Percentiles rank a stretch among this genome's conserved stretches.
Evolutionary conservation across 768 basidiomycete species (phyloP).

Genomic region (Thelephora ganbajun): DNA sequence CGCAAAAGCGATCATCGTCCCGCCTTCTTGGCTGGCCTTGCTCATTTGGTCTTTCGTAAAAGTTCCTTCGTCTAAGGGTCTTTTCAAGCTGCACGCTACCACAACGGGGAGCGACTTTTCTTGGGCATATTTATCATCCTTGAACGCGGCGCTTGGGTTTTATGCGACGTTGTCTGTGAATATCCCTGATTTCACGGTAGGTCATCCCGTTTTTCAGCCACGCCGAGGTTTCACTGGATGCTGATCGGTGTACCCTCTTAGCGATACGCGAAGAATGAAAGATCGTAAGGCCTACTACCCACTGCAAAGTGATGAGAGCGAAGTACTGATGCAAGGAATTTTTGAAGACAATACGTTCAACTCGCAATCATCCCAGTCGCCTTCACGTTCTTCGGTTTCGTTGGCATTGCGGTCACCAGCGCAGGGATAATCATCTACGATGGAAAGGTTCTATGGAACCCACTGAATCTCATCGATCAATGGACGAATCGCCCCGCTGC

Average conservation of each 20-base stretch:
- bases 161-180: slow-evolving; percentile 66
- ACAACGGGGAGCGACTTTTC: slow-evolving; percentile 39
- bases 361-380: slow-evolving; percentile 60
- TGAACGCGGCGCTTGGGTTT: slow-evolving; percentile 67
- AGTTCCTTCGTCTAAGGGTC: slow-evolving; percentile 45
- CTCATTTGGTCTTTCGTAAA: slow-evolving; percentile 70
- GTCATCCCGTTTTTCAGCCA: slow-evolving; percentile 2
- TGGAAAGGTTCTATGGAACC: slow-evolving; percentile 58
- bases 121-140: slow-evolving; percentile 69
- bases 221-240: background rate
- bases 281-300: slow-evolving; percentile 29
- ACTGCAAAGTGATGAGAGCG: background rate
- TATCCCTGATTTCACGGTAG: slow-evolving; percentile 72
- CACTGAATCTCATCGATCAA: slow-evolving; percentile 54
- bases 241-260: slow-evolving; percentile 10
- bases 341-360: slow-evolving; percentile 54
- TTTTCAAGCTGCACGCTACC: slow-evolving; percentile 37
- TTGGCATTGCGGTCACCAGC: slow-evolving; percentile 71
- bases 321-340: background rate
- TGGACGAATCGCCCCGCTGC: slow-evolving; percentile 81
- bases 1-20: slow-evolving; percentile 37
- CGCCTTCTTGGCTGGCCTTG: slow-evolving; percentile 37
- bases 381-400: slow-evolving; percentile 66
- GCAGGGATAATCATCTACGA: slow-evolving; percentile 56
- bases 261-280: slow-evolving; percentile 61